Evolutionary conservation across 2,329 filamentous ascomycete species (phyloP), one percentile per base, ranked within the genome.

Genomic region (Apiospora koreana): DNA sequence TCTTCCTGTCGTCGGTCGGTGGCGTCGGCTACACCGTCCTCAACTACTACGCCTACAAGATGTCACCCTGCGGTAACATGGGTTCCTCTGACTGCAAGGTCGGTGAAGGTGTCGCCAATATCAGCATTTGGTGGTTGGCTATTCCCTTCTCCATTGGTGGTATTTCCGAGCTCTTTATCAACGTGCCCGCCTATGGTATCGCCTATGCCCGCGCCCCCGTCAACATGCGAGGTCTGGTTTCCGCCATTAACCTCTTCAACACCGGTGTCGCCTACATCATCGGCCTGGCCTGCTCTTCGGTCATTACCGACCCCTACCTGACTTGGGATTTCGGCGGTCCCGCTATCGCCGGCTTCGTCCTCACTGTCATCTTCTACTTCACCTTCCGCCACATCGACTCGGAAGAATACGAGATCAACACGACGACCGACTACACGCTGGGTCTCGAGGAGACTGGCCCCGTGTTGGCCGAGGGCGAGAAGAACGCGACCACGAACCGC

Each of bases 101-200:
- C 43, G 82, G 80, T 38, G 74, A 71, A 1, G 80, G 81, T 50
- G 82, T 84, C 12, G 81, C 82, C 0, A 74, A 77, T 65, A 84
- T 88, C 69, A 86, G 83, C 54, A 85, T 87, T 64, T 88, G 91
- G 81, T 90, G 85, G 78, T 83, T 91, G 75, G 86, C 85, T 1
- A 80, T 89, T 8, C 82, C 84, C 7, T 88, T 85, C 73, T 85
- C 88, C 7, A 77, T 82, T 0, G 78, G 80, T 7, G 86, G 88
- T 43, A 81, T 92, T 58, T 82, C 82, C 3, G 83, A 84, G 68
- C 81, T 93, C 25, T 85, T 86, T 74, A 78, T 85, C 75, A 86
- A 86, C 76, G 84, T 86, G 2, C 83, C 84, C 0, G 85, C 85
- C 1, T 87, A 84, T 75, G 85, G 83, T 71, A 84, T 87, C 70